phyloP scores from a whole-genome alignment of 2,329 filamentous ascomycete species.

The Apiospora kogelbergensis region DNA sequence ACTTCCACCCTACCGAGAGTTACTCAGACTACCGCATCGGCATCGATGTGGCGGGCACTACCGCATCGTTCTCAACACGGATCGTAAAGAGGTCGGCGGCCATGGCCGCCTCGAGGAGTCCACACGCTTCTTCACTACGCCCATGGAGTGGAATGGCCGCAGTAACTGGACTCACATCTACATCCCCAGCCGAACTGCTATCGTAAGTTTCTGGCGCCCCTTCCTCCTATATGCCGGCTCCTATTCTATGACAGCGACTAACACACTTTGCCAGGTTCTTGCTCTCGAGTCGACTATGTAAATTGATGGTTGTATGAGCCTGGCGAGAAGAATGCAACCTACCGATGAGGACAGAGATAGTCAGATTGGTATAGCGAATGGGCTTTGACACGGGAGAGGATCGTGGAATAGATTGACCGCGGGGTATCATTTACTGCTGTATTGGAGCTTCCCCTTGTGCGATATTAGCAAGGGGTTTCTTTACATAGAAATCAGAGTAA shows the following conservation, averaged over 20 bases:
- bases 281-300: constrained; percentile 47
- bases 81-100: constrained; percentile 76
- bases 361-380: neutral
- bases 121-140: constrained; percentile 91
- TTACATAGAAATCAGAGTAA: neutral
- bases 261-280: constrained; percentile 44
- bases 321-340: too few species aligned
- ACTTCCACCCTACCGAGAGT: constrained; percentile 84
- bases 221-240: neutral
- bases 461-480: too few species aligned
- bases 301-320: neutral
- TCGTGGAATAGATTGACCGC: neutral
- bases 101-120: constrained; percentile 72
- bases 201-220: constrained; percentile 57
- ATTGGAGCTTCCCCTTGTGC: too few species aligned
- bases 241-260: neutral
- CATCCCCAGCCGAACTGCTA: constrained; percentile 76
- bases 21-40: constrained; percentile 93
- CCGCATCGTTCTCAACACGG: constrained; percentile 79
- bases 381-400: neutral
- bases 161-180: constrained; percentile 94
- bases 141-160: constrained; percentile 85
- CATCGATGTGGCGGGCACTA: constrained; percentile 85
- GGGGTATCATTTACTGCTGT: too few species aligned
- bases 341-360: neutral